Percentiles rank a stretch among this genome's conserved stretches.
These are phyloP conservation scores for Antitrichia curtipendula DNA, from an alignment of 225 moss, liverwort and hornwort genomes.

Conservation along the genomic window DNA sequence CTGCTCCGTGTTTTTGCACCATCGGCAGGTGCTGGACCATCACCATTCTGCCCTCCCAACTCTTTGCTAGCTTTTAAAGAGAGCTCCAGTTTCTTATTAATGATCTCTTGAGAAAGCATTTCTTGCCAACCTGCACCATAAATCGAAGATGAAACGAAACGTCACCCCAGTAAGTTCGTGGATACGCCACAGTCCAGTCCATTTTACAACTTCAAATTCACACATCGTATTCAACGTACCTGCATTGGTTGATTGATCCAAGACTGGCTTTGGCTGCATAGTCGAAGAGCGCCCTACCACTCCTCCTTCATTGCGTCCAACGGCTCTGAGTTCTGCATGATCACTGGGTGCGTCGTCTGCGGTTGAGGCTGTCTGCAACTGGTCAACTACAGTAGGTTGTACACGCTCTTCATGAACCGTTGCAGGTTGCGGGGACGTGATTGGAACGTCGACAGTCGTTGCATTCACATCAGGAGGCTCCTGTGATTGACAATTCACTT, in stretches of 20 bases:
- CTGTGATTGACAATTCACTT: not conserved
- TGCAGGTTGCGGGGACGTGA: not conserved
- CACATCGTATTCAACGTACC: conserved; percentile 3
- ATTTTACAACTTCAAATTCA: not conserved
- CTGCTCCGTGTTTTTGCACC: not conserved
- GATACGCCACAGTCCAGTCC: not conserved
- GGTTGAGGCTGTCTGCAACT: not conserved
- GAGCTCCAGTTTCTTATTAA: conserved; percentile 38
- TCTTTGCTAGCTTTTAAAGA: conserved; percentile 7
- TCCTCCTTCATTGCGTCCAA: not conserved
- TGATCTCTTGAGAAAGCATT: conserved; percentile 34
- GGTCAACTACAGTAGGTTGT: not conserved
- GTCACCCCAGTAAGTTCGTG: not conserved
- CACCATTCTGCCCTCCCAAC: not conserved
- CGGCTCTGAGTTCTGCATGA: not conserved
- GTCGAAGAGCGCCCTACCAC: not conserved
- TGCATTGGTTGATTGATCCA: not conserved
- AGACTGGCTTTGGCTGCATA: not conserved
- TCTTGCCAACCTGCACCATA: conserved; percentile 42
- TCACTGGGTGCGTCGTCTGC: not conserved
- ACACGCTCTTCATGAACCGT: not conserved
- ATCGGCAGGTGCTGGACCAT: not conserved
- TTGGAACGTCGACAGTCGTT: not conserved
- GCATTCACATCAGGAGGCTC: not conserved
- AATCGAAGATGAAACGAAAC: not conserved